Conservation (phyloP, 257 asterid species). For the Leonotis leonurus region DNA sequence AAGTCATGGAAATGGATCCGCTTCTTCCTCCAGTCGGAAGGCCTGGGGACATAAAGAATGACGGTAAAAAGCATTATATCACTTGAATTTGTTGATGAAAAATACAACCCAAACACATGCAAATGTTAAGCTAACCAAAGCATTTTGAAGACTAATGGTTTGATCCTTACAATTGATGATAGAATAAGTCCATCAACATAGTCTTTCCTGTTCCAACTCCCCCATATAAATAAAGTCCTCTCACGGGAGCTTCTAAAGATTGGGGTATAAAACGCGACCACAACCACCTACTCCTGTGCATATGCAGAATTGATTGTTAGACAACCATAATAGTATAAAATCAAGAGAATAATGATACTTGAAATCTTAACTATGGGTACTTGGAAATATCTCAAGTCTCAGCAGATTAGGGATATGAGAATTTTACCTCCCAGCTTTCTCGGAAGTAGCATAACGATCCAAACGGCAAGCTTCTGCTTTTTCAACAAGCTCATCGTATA, state of each 20-base stretch:
- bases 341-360: background rate
- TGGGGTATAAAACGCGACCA: conserved; percentile 90
- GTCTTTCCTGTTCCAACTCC: conserved; percentile 99
- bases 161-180: conserved; percentile 58
- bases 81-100: conserved; percentile 29
- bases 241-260: conserved; percentile 61
- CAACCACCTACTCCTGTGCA: conserved; percentile 82
- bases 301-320: background rate
- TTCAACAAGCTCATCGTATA: conserved; percentile 75
- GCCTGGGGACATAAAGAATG: conserved; percentile 38
- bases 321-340: background rate
- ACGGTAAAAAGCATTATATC: conserved; percentile 1
- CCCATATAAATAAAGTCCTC: conserved; percentile 91
- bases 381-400: too few relatives aligned
- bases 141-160: conserved; percentile 1
- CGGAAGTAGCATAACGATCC: conserved; percentile 62
- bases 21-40: conserved; percentile 83
- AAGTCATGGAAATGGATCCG: conserved; percentile 96
- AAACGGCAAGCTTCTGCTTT: conserved; percentile 65
- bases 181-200: conserved; percentile 92
- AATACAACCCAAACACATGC: conserved; percentile 41
- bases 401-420: too few relatives aligned
- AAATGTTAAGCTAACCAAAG: conserved; percentile 10
- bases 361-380: background rate
- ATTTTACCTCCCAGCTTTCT: conserved; percentile 63